A percentile compares a stretch with the other conserved stretches of the same genome.
These are phyloP conservation scores for Astrothelium subdiscretum DNA, from an alignment of 495 filamentous ascomycete genomes.

Conservation along the genomic window DNA sequence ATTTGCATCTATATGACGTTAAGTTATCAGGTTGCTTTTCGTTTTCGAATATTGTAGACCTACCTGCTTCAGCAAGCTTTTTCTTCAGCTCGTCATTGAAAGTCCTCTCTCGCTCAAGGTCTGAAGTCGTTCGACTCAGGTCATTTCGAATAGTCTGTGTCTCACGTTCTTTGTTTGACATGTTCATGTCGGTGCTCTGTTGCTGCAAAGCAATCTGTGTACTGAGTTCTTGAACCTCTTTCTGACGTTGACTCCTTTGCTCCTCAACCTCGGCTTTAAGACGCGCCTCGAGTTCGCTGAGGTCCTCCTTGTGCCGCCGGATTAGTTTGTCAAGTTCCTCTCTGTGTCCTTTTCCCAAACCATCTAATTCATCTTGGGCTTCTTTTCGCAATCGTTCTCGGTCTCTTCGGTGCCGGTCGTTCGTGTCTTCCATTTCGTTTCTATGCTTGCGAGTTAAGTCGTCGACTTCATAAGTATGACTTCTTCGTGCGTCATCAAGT, in stretches of 20 bases:
- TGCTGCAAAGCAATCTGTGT: conserved; percentile 48
- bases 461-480: conserved; percentile 47
- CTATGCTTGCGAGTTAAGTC: conserved; percentile 34
- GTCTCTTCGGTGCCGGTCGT: conserved; percentile 19
- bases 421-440: conserved; percentile 24
- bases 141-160: conserved; percentile 42
- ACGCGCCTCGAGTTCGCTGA: conserved; percentile 19
- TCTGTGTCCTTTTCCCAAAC: conserved; percentile 17
- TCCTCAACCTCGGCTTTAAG: conserved; percentile 28
- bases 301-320: conserved; percentile 21
- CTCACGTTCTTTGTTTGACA: conserved; percentile 51
- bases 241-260: conserved; percentile 44
- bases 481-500: conserved; percentile 40
- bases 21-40: conserved; percentile 26
- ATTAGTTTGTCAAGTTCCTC: conserved; percentile 22
- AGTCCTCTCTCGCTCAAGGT: conserved; percentile 39
- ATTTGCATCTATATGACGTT: conserved; percentile 43
- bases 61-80: conserved; percentile 43
- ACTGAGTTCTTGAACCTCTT: conserved; percentile 56
- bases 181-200: conserved; percentile 49
- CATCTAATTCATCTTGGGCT: conserved; percentile 32
- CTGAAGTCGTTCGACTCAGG: conserved; percentile 38
- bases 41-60: not conserved
- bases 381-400: conserved; percentile 17
- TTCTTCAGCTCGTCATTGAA: conserved; percentile 43